phyloP scores from a whole-genome alignment of 208 protist species.

The Crithidia acanthocephali region DNA sequence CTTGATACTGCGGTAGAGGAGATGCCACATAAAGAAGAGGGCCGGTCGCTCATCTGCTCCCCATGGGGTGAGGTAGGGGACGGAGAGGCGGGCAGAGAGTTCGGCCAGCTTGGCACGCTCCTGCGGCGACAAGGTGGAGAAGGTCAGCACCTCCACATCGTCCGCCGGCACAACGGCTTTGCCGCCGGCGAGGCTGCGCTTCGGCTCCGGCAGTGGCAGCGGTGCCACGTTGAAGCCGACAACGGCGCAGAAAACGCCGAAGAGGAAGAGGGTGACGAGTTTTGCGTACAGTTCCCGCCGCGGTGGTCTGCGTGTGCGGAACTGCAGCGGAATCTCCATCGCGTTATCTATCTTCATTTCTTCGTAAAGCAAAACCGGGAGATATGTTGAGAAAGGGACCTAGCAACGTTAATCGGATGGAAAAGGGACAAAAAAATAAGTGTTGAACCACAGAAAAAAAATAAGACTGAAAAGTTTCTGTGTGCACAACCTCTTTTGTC shows the following conservation, averaged over 20 bases:
- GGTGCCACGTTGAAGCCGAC: conserved; percentile 11
- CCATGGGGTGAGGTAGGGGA: conserved; percentile 45
- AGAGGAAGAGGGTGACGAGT: conserved; percentile 8
- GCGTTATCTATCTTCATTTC: no score
- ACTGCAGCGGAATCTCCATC: conserved; percentile 16
- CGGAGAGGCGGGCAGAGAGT: conserved; percentile 11
- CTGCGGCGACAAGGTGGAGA: conserved; percentile 22
- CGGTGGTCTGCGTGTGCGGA: conserved; percentile 21
- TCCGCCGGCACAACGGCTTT: conserved; percentile 29
- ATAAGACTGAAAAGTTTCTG: no score
- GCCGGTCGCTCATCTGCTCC: conserved; percentile 23
- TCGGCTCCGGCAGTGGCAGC: conserved; percentile 42
- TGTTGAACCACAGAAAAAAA: no score
- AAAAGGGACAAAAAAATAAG: background rate
- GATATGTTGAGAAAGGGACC: no score
- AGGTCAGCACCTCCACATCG: conserved; percentile 23
- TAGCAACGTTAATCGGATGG: no score
- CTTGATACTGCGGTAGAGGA: conserved; percentile 42
- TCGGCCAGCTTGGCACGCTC: conserved; percentile 8
- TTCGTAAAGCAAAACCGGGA: background rate
- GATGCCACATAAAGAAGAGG: conserved; percentile 37
- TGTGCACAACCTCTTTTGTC: no score
- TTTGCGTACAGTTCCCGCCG: conserved; percentile 17
- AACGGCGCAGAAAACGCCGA: conserved; percentile 19
- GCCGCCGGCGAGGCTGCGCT: conserved; percentile 19